phyloP scores from a whole-genome alignment of 1,284 basidiomycete genomes.

The Thelephora terrestris region DNA sequence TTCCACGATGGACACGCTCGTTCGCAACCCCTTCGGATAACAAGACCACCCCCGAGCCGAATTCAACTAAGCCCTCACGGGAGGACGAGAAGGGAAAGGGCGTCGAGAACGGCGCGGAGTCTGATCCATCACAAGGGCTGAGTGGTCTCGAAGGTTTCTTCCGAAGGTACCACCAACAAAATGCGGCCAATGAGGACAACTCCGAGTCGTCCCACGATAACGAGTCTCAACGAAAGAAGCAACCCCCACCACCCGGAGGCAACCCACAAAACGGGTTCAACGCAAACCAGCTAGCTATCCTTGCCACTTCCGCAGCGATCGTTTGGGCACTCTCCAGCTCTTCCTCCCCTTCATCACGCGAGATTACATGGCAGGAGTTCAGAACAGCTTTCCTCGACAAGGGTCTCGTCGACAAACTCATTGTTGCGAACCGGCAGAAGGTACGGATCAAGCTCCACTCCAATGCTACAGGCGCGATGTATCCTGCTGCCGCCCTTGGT shows the following conservation, averaged over 20 bases:
- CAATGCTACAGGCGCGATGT: slow-evolving; percentile 72
- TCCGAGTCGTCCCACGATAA: slow-evolving; percentile 9
- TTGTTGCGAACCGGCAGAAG: slow-evolving; percentile 85
- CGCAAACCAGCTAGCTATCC: slow-evolving; percentile 48
- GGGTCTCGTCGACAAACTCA: slow-evolving; percentile 90
- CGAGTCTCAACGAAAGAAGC: slow-evolving; percentile 14
- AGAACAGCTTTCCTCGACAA: slow-evolving; percentile 92
- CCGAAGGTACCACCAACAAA: slow-evolving; percentile 57
- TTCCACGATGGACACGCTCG: slow-evolving; percentile 21
- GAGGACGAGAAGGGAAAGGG: slow-evolving; percentile 20
- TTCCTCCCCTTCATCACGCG: slow-evolving; percentile 53
- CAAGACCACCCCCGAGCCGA: slow-evolving; percentile 16
- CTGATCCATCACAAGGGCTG: slow-evolving; percentile 14
- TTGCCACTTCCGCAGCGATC: slow-evolving; percentile 49
- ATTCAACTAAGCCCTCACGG: slow-evolving; percentile 15
- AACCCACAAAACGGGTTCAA: slow-evolving; percentile 41
- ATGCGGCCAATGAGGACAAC: slow-evolving; percentile 23
- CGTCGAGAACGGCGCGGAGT: slow-evolving; percentile 20
- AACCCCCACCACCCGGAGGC: slow-evolving; percentile 34
- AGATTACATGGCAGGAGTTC: slow-evolving; percentile 99
- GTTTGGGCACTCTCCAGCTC: slow-evolving; percentile 63
- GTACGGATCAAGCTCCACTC: slow-evolving; percentile 85
- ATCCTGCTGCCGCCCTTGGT: slow-evolving; percentile 40
- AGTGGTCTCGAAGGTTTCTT: slow-evolving; percentile 73
- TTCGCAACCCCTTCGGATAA: slow-evolving; percentile 34